Percentiles rank a stretch among this genome's conserved stretches.
Evolutionary conservation across 306 rosid genomes (phyloP).

Genomic region (Sicyos baderoa): DNA sequence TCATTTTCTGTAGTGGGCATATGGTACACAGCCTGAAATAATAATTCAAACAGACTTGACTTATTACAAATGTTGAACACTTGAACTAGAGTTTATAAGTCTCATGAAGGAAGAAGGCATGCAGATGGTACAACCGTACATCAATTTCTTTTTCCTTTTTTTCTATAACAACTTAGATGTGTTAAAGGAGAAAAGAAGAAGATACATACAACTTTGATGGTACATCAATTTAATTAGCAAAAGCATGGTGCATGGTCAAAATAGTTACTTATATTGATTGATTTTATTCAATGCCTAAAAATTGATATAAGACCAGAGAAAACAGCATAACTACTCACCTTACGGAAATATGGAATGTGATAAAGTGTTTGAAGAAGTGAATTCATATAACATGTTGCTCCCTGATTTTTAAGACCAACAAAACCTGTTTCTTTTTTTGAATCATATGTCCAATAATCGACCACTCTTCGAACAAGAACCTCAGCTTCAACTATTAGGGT

Average conservation of each 20-base stretch:
- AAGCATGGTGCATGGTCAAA: background rate
- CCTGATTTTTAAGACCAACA: constrained; percentile 90
- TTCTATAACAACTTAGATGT: too few species aligned
- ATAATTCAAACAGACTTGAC: constrained; percentile 21
- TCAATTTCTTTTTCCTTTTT: background rate
- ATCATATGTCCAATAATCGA: constrained; percentile 81
- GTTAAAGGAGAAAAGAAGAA: background rate
- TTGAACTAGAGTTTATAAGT: background rate
- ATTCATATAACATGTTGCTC: constrained; percentile 92
- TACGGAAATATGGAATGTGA: constrained; percentile 80
- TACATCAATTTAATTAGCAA: constrained; percentile 6
- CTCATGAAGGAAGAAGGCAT: background rate
- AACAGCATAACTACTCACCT: constrained; percentile 36
- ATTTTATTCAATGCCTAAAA: constrained; percentile 18
- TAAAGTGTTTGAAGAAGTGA: constrained; percentile 78
- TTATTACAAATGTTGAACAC: background rate
- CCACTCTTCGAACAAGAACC: constrained; percentile 73
- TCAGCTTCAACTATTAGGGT: constrained; percentile 67
- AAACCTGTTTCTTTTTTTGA: constrained; percentile 87
- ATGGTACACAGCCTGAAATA: constrained; percentile 83
- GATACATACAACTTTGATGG: background rate
- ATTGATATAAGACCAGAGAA: background rate
- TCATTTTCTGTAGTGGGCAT: constrained; percentile 95
- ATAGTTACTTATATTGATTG: background rate
- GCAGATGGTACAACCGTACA: background rate